Evolutionary conservation across 192 early-diverging fungal species (phyloP).

Genomic region (Coemansia sp.): DNA sequence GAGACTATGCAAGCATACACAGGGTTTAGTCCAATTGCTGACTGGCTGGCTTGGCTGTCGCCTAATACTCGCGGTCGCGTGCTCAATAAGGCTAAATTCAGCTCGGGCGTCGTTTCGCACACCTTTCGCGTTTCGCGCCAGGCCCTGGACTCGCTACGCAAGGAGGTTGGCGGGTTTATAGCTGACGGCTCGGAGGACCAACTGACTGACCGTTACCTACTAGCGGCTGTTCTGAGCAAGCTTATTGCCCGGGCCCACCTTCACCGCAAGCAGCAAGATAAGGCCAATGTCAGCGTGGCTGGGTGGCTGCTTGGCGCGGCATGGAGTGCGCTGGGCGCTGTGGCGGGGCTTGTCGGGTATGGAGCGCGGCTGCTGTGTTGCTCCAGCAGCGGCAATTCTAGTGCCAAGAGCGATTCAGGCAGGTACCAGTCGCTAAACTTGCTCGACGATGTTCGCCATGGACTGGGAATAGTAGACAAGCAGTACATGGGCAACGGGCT

Average conservation of each 20-base stretch:
- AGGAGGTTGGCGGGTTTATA: conserved; percentile 3
- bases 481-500: conserved; percentile 48
- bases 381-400: background rate
- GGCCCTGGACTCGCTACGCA: conserved; percentile 12
- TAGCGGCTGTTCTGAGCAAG: conserved; percentile 42
- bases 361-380: background rate
- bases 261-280: conserved; percentile 11
- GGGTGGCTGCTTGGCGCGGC: background rate
- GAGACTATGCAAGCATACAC: conserved; percentile 27
- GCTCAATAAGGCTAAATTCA: conserved; percentile 30
- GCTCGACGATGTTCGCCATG: conserved; percentile 40
- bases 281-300: background rate
- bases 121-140: conserved; percentile 33
- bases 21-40: conserved; percentile 26
- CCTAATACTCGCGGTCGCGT: conserved; percentile 30
- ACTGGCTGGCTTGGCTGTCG: conserved; percentile 51
- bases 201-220: conserved; percentile 15
- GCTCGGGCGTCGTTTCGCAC: conserved; percentile 21
- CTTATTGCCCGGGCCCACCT: conserved; percentile 36
- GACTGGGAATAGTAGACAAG: conserved; percentile 16
- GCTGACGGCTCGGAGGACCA: background rate
- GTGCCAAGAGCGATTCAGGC: background rate
- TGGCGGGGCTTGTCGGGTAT: background rate
- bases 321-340: background rate
- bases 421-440: conserved; percentile 33